Conservation (phyloP, 164 flowering plant genomes). For the Macadamia integrifolia region DNA sequence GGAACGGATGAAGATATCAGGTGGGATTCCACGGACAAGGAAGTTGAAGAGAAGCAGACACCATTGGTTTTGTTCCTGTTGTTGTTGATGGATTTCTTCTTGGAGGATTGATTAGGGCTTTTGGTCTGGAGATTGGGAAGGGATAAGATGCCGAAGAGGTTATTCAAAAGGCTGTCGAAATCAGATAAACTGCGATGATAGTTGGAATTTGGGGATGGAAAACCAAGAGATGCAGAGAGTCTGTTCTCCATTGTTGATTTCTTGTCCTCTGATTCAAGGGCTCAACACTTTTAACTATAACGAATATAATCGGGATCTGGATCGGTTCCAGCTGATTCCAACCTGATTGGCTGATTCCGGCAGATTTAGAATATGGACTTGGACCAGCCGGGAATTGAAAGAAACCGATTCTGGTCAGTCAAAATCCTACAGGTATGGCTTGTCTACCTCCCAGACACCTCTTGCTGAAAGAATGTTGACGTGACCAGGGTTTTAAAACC, state of each 20-base stretch:
- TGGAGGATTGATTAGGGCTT: constrained; percentile 5
- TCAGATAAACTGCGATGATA: constrained; percentile 10
- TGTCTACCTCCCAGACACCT: no score
- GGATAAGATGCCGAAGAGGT: constrained; percentile 28
- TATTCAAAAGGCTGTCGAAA: constrained; percentile 28
- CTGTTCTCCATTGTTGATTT: constrained; percentile 11
- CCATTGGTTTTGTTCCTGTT: constrained; percentile 2
- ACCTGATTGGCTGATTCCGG: no score
- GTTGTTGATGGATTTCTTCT: constrained; percentile 5
- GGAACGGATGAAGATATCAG: not conserved
- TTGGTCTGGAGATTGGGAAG: constrained; percentile 8
- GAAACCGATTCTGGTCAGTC: no score
- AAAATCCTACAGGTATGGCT: no score
- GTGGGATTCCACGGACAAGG: constrained; percentile 19
- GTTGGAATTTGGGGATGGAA: constrained; percentile 7
- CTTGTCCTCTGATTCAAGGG: not conserved
- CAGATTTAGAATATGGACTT: no score
- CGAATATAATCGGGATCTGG: no score
- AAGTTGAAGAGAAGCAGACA: constrained; percentile 26
- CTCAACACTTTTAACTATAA: no score
- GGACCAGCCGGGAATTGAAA: no score
- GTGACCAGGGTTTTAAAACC: no score
- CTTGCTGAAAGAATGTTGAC: no score
- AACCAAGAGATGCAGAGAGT: constrained; percentile 16
- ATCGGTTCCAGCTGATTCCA: no score